These are phyloP conservation scores for Alternaria incomplexa DNA, from an alignment of 2,329 filamentous ascomycete species.

Conservation along the genomic window DNA sequence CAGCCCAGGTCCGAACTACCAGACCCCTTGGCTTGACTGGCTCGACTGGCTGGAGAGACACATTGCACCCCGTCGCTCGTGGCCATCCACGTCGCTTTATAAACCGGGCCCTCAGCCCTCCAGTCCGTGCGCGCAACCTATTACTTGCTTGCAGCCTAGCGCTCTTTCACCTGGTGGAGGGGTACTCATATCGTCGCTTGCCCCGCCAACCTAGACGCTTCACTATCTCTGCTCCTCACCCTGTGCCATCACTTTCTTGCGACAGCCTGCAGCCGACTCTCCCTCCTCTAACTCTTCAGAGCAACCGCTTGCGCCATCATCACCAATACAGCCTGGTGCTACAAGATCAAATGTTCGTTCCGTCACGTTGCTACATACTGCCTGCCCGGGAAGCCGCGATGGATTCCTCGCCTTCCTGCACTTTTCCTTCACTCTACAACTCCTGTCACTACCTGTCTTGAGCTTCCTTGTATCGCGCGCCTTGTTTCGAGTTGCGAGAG, in stretches of 20 bases:
- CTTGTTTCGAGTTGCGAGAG: slow-evolving; percentile 37
- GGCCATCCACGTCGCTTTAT: slow-evolving; percentile 13
- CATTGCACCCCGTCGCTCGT: slow-evolving; percentile 12
- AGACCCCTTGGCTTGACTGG: slow-evolving; percentile 3
- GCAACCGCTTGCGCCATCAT: slow-evolving; percentile 32
- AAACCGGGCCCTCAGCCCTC: slow-evolving; percentile 10
- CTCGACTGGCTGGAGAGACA: slow-evolving; percentile 15
- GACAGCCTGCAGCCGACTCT: slow-evolving; percentile 19
- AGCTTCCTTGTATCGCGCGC: slow-evolving; percentile 37
- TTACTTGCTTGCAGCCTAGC: slow-evolving; percentile 28
- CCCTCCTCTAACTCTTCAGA: slow-evolving; percentile 20
- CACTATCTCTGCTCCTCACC: slow-evolving; percentile 30
- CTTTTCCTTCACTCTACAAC: slow-evolving; percentile 22
- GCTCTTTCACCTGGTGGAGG: slow-evolving; percentile 38
- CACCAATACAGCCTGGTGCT: slow-evolving; percentile 33
- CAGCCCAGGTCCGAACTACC: slow-evolving; percentile 17
- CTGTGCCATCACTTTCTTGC: slow-evolving; percentile 19
- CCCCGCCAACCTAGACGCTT: slow-evolving; percentile 38
- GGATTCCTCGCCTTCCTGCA: slow-evolving; percentile 32
- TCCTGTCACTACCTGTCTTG: slow-evolving; percentile 29
- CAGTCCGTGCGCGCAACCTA: slow-evolving; percentile 24
- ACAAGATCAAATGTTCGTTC: slow-evolving; percentile 50
- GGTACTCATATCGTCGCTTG: slow-evolving; percentile 37
- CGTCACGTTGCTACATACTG: slow-evolving; percentile 44
- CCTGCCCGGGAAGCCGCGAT: slow-evolving; percentile 38